Evolutionary conservation across 768 basidiomycete genomes (phyloP), one percentile per base, ranked within the genome.

Genomic region (Rhodotorula toruloides): DNA sequence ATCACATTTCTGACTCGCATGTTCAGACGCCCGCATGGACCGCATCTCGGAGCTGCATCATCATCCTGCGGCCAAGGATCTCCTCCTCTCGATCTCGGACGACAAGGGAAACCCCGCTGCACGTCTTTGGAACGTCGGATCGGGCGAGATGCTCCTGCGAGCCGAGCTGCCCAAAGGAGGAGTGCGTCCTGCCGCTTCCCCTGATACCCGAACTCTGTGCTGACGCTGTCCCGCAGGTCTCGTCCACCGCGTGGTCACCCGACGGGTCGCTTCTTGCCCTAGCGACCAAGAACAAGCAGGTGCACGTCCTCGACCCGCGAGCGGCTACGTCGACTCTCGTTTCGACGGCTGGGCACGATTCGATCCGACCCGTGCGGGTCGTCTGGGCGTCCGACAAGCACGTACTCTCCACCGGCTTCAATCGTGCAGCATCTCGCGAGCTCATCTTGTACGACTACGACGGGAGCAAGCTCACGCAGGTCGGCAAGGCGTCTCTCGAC

Each of bases 301-400:
- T 80, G 10, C 57, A 72, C 37, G 61, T 78, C 25, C 65, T 79
- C 49, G 78, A 80, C 68, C 78, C 79, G 22, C 76, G 78, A 14
- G 47, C 64, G 3, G 59, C 74, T 0, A 17, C 67, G 8, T 37
- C 47, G 1, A 39, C 52, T 13, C 25, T 60, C 19, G 21, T 59
- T 31, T 66, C 71, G 0, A 72, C 76, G 21, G 55, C 72, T 42
- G 68, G 76, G 7, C 77, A 79, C 70, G 77, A 79, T 40, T 77
- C 76, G 54, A 70, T 77, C 27, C 71, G 78, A 2, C 74, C 76
- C 3, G 76, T 77, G 63, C 75, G 77, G 49, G 65, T 79, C 36
- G 65, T 72, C 34, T 80, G 78, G 77, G 65, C 77, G 1, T 74
- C 75, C 29, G 54, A 64, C 0, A 40, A n/a, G 0, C 75, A 76